Evolutionary conservation across 129 eudicot genomes (phyloP).

Genomic region (Artemisia argyi): DNA sequence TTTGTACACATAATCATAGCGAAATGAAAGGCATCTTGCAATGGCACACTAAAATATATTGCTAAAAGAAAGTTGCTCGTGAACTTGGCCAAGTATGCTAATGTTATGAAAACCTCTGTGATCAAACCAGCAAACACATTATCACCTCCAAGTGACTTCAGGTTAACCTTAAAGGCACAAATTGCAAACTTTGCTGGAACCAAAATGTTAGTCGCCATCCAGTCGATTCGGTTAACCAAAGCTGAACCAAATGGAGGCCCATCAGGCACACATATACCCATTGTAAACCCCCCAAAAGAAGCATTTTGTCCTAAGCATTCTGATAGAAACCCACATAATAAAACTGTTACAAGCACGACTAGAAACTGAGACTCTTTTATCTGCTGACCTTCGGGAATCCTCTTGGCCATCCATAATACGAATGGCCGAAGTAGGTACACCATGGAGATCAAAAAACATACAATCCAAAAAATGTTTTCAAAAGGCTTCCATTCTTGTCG

Average conservation of each 20-base stretch:
- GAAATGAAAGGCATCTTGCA: constrained; percentile 47
- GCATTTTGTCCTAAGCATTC: constrained; percentile 48
- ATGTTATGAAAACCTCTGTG: constrained; percentile 30
- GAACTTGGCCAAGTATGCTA: constrained; percentile 57
- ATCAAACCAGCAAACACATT: constrained; percentile 19
- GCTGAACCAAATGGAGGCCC: constrained; percentile 64
- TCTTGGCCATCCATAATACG: constrained; percentile 35
- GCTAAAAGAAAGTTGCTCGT: constrained; percentile 36
- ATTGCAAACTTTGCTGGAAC: constrained; percentile 58
- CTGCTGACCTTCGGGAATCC: constrained; percentile 43
- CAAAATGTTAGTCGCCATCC: constrained; percentile 44
- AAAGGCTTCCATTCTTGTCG: constrained; percentile 18
- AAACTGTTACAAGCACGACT: constrained; percentile 31
- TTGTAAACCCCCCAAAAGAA: constrained; percentile 39
- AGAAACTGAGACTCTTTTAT: constrained; percentile 48
- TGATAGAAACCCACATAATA: constrained; percentile 42
- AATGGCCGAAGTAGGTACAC: constrained; percentile 36
- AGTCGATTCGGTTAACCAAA: constrained; percentile 46
- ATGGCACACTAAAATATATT: constrained; percentile 36
- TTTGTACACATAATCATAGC: constrained; percentile 60
- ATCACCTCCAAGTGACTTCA: constrained; percentile 26
- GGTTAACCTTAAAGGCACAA: constrained; percentile 32
- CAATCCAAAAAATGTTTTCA: constrained; percentile 5
- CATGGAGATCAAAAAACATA: constrained; percentile 19
- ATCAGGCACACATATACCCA: constrained; percentile 60